These are phyloP conservation scores for Polytrichum commune DNA, from an alignment of 225 moss, liverwort and hornwort genomes.

Conservation along the genomic window DNA sequence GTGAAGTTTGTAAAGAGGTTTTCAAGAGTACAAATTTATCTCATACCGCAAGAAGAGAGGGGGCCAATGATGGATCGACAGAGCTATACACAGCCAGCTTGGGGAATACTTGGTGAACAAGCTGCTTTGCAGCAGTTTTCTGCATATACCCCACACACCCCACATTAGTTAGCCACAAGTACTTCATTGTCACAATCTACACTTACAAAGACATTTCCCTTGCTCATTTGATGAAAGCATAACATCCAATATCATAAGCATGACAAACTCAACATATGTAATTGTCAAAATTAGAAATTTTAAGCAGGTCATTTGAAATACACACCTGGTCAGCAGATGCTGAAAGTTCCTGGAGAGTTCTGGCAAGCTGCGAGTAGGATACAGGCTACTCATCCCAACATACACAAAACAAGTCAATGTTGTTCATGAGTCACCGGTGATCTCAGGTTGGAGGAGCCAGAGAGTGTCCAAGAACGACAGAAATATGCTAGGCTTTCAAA, in stretches of 20 bases:
- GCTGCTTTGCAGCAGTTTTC: constrained; percentile 90
- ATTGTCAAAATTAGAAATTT: too few relatives aligned
- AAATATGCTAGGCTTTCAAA: background rate
- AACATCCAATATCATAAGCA: too few relatives aligned
- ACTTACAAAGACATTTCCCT: too few relatives aligned
- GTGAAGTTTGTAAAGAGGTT: too few relatives aligned
- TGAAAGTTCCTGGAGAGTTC: constrained; percentile 66
- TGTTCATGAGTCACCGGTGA: too few relatives aligned
- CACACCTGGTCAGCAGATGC: constrained; percentile 57
- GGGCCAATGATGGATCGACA: constrained; percentile 95
- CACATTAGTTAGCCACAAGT: too few relatives aligned
- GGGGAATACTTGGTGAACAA: constrained; percentile 88
- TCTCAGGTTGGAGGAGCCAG: background rate
- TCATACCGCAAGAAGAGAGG: constrained; percentile 84
- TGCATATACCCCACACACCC: constrained; percentile 13
- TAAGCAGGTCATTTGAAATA: background rate
- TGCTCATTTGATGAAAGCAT: too few relatives aligned
- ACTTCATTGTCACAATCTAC: too few relatives aligned
- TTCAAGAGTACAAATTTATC: too few relatives aligned
- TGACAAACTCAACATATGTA: too few relatives aligned
- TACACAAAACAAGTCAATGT: background rate
- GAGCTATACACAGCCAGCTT: constrained; percentile 99
- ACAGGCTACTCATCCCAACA: constrained; percentile 49
- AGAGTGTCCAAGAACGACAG: background rate
- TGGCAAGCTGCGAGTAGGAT: constrained; percentile 67